Evolutionary conservation across 331 rosid species (phyloP), one percentile per base, ranked within the genome.

Genomic region (Malus hybrid): DNA sequence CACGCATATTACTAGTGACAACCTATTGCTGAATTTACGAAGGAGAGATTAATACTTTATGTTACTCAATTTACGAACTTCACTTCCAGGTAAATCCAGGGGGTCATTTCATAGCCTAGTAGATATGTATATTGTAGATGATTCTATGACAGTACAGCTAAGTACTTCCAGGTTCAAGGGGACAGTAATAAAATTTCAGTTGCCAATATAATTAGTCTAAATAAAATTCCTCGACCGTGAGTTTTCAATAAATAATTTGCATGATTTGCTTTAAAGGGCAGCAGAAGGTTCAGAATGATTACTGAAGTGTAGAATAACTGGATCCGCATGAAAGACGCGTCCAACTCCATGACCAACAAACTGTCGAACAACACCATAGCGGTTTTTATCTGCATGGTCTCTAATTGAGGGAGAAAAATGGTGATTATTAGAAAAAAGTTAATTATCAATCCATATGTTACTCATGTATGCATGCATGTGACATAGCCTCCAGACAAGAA

Each of bases 261-360:
- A n/a, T n/a, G 24, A 67, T 48, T 75, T 63, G 3, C 54, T 46
- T 56, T 56, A 69, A 73, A 67, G 12, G 56, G 28, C 65, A 48
- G 54, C n/a, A 63, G 44, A 56, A 56, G 67, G 83, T 50, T 59
- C 20, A 34, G 76, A 67, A 64, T 71, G 55, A 62, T 87, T 91
- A 94, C 98, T 91, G 80, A 13, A 86, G 85, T 94, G 99, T 46
- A 83, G 90, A 82, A 94, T 74, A 76, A 94, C 93, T 63, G 99
- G 99, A 85, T 91, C 96, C 2, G 99, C 88, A 79, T 94, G 99
- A 84, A 94, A 94, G 78, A 88, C 89, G 24, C 87, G 85, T 70
- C 99, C 99, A 77, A 94, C 95, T 32, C 99, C 97, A 79, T 94
- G 97, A 66, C 97, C 99, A 75, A 90, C 97, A 39, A 90, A 90